These are phyloP conservation scores for Angomonas ambiguus DNA, from an alignment of 208 protist species.

Conservation along the genomic window DNA sequence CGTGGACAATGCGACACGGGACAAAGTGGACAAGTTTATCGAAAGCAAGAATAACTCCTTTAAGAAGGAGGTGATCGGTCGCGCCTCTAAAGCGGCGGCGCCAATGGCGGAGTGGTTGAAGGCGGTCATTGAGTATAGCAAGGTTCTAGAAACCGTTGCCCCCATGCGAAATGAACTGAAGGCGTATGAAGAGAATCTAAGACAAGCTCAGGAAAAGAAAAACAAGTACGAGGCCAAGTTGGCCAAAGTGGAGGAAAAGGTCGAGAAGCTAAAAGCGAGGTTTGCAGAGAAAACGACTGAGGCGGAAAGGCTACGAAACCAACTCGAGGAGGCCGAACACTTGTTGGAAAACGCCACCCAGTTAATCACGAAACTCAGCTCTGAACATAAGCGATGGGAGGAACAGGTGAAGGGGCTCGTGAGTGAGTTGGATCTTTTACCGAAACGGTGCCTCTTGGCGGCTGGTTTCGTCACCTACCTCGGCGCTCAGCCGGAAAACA, in stretches of 20 bases:
- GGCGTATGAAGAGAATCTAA: slow-evolving; percentile 76
- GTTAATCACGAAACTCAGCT: slow-evolving; percentile 93
- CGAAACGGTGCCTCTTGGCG: slow-evolving; percentile 81
- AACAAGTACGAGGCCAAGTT: slow-evolving; percentile 86
- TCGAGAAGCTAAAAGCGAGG: slow-evolving; percentile 87
- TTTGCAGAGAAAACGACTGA: slow-evolving; percentile 94
- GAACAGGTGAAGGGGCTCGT: slow-evolving; percentile 81
- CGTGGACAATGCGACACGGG: slow-evolving; percentile 58
- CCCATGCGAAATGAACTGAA: slow-evolving; percentile 88
- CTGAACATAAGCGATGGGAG: slow-evolving; percentile 94
- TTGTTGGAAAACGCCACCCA: slow-evolving; percentile 85
- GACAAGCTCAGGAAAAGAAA: slow-evolving; percentile 85
- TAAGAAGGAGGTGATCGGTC: slow-evolving; percentile 89
- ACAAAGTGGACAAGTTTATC: slow-evolving; percentile 89
- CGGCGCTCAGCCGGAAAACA: slow-evolving; percentile 85
- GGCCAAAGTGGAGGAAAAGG: slow-evolving; percentile 89
- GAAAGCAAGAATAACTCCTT: slow-evolving; percentile 86
- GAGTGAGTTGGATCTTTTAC: slow-evolving; percentile 65
- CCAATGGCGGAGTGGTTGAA: slow-evolving; percentile 97
- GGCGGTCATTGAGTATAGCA: slow-evolving; percentile 95
- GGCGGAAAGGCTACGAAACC: slow-evolving; percentile 86
- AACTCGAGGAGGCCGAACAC: slow-evolving; percentile 88
- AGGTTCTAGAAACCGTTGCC: slow-evolving; percentile 91
- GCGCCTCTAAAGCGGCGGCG: slow-evolving; percentile 92
- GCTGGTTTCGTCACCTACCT: slow-evolving; percentile 94